Evolutionary conservation across 1,284 basidiomycete species (phyloP).

Genomic region (Leccinum fuscescens): DNA sequence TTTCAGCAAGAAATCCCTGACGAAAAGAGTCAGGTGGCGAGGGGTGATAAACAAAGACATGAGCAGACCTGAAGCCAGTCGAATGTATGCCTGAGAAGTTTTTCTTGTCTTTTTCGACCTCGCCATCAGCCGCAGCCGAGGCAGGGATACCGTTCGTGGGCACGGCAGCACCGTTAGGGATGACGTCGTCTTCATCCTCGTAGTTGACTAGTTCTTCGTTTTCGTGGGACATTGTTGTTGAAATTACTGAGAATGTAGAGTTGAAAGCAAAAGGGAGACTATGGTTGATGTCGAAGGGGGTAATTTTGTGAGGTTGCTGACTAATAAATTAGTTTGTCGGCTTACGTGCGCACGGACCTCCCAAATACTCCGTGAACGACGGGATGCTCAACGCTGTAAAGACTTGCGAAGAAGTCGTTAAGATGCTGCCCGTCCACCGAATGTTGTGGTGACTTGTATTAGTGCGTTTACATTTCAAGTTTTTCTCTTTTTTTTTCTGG

Average conservation of each 20-base stretch:
- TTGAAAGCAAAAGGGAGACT: constrained; percentile 13
- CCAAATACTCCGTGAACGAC: not conserved
- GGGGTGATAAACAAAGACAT: not conserved
- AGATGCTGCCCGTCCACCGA: constrained; percentile 8
- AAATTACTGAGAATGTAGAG: constrained; percentile 12
- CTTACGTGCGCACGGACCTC: constrained; percentile 32
- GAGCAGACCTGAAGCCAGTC: constrained; percentile 82
- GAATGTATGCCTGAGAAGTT: constrained; percentile 98
- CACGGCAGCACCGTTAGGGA: constrained; percentile 58
- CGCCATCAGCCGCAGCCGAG: constrained; percentile 54
- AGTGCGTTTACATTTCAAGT: constrained; percentile 2
- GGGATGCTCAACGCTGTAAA: constrained; percentile 1
- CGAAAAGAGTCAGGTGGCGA: constrained; percentile 14
- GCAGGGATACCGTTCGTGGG: constrained; percentile 50
- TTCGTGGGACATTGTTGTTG: constrained; percentile 62
- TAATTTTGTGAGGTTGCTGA: constrained; percentile 33
- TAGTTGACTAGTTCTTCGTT: constrained; percentile 90
- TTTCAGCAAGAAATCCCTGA: constrained; percentile 29
- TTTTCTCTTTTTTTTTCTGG: not conserved
- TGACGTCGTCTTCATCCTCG: constrained; percentile 90
- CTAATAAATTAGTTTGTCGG: constrained; percentile 21
- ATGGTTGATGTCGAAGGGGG: constrained; percentile 4
- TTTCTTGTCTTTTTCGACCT: constrained; percentile 87
- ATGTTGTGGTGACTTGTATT: constrained; percentile 5
- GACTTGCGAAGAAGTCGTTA: not conserved